Conservation (phyloP, 1,284 basidiomycete genomes). For the Testicularia cyperi region DNA sequence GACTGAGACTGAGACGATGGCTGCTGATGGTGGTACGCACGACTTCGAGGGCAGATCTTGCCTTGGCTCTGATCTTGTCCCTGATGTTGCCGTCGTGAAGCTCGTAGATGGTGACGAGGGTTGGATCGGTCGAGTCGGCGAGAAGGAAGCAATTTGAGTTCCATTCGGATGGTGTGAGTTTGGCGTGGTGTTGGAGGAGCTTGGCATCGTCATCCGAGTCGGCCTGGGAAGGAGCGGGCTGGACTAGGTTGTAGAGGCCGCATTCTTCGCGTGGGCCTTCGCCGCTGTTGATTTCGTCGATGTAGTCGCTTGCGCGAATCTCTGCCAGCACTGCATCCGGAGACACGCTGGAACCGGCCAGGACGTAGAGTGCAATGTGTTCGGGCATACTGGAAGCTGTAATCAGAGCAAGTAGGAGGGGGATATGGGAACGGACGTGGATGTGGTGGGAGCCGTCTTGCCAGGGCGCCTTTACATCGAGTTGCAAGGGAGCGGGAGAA, state of each 20-base stretch:
- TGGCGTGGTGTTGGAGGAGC: conserved; percentile 14
- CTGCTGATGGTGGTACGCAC: conserved; percentile 7
- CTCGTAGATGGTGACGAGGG: conserved; percentile 15
- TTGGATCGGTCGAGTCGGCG: conserved; percentile 13
- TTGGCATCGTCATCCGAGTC: conserved; percentile 9
- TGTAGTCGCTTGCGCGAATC: conserved; percentile 43
- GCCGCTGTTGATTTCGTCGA: conserved; percentile 46
- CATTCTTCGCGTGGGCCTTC: conserved; percentile 39
- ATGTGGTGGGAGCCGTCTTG: no score
- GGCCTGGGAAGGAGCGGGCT: conserved; percentile 6
- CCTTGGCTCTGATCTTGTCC: conserved; percentile 20
- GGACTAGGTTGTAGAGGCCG: conserved; percentile 39
- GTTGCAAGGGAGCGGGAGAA: no score
- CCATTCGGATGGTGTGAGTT: conserved; percentile 16
- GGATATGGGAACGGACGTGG: neutral
- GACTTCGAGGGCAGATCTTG: conserved; percentile 26
- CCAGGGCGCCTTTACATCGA: no score
- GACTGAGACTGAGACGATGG: neutral
- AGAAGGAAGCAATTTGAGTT: conserved; percentile 21
- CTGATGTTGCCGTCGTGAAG: conserved; percentile 8
- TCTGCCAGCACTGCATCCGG: conserved; percentile 21
- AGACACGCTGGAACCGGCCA: conserved; percentile 7
- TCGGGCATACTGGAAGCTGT: conserved; percentile 8
- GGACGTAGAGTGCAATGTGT: conserved; percentile 39
- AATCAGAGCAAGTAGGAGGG: neutral